A percentile compares a stretch with the other conserved stretches of the same genome.
phyloP scores from a whole-genome alignment of 129 eudicot species.

The Helianthus tuberosus region DNA sequence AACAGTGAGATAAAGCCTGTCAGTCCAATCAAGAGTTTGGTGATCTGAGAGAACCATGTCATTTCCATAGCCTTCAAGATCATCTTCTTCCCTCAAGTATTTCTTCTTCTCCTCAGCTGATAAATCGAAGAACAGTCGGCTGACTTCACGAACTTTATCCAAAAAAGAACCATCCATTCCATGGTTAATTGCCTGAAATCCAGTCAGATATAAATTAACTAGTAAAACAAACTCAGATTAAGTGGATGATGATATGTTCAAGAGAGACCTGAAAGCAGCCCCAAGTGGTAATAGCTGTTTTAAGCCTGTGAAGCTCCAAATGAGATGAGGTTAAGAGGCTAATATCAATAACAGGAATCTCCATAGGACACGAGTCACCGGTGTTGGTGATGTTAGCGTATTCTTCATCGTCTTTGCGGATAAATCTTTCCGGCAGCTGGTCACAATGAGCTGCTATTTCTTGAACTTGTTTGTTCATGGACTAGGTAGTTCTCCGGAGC shows the following conservation, averaged over 20 bases:
- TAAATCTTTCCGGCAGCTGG: conserved; percentile 29
- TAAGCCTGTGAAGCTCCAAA: conserved; percentile 45
- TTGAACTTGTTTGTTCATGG: conserved; percentile 32
- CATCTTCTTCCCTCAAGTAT: conserved; percentile 36
- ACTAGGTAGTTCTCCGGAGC: not conserved
- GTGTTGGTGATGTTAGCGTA: conserved; percentile 21
- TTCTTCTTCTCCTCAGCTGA: conserved; percentile 49
- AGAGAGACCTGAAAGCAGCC: conserved; percentile 50
- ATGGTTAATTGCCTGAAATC: conserved; percentile 54
- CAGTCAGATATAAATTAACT: not conserved
- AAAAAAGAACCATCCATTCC: conserved; percentile 46
- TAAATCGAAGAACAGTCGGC: conserved; percentile 40
- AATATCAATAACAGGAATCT: conserved; percentile 32
- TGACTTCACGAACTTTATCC: conserved; percentile 40
- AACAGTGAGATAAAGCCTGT: conserved; percentile 45
- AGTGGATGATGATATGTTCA: not conserved
- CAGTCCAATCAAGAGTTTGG: conserved; percentile 62
- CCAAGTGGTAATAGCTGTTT: conserved; percentile 49
- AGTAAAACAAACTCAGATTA: not conserved
- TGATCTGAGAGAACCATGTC: conserved; percentile 49
- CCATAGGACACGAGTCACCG: not conserved
- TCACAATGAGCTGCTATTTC: conserved; percentile 25
- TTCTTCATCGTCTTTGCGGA: conserved; percentile 24
- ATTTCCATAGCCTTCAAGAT: conserved; percentile 63
- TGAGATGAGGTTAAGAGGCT: conserved; percentile 32